Evolutionary conservation across 441 rosid species (phyloP), one percentile per base, ranked within the genome.

Genomic region (Populus hybrid): DNA sequence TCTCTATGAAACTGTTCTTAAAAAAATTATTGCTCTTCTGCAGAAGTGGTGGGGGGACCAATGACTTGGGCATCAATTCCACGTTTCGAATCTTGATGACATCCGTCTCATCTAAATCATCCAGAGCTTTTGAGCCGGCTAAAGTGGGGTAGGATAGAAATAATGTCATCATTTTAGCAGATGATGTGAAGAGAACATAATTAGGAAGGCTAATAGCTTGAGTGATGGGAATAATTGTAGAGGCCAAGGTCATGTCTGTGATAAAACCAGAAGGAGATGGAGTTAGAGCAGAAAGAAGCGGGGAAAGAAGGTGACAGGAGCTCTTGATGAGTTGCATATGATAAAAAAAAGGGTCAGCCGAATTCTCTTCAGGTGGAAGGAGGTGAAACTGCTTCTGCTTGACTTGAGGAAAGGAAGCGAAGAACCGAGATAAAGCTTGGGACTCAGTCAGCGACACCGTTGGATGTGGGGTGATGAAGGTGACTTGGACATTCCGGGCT

Each of bases 171-270:
- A 87, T 81, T 35, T 75, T 81, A 35, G 86, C 83, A 66, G 88
- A 82, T 9, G 88, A 82, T 16, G 85, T 80, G 82, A 86, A 86
- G 75, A 86, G 68, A 46, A 84, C 69, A 72, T 81, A 84, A 40
- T 74, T 78, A 23, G 83, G 85, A 69, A 82, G 74, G 75, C 59
- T n/a, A 67, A 81, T 78, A 73, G 78, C 73, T 65, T 38, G 50
- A 59, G 79, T 70, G 74, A 81, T 72, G 2, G 83, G 79, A 75
- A 65, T 34, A 26, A 67, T 66, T 0, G 81, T 6, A 57, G 82
- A 69, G 28, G 83, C 77, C 64, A 85, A 78, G 74, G 76, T 76
- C 80, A 84, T 80, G 80, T 86, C 86, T 2, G 86, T 81, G 46
- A 84, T 1, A 28, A 80, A 72, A 69, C 78, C 81, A 6, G 84